Evolutionary conservation across 2,329 filamentous ascomycete genomes (phyloP).

Genomic region (Chrysosporium queenslandicum): DNA sequence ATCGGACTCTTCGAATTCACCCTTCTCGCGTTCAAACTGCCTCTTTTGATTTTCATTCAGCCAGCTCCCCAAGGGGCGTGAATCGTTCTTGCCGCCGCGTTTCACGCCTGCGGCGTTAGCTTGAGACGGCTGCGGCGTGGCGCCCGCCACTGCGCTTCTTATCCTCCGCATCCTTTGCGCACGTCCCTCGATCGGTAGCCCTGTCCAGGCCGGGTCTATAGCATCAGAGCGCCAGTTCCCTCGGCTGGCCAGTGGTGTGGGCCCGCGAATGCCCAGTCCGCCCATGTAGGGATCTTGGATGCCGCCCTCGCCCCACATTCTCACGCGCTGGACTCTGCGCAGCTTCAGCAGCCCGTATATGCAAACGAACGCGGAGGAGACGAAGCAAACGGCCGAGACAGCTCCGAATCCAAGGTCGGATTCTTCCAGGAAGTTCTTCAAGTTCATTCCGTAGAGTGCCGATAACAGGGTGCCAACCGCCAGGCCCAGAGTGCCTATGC

Average conservation of each 20-base stretch:
- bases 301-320: conserved; percentile 63
- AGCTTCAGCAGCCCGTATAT: conserved; percentile 75
- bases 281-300: conserved; percentile 16
- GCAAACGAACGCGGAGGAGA: conserved; percentile 68
- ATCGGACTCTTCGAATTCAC: neutral
- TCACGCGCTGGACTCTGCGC: conserved; percentile 74
- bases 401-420: conserved; percentile 73
- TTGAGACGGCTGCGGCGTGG: neutral
- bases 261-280: conserved; percentile 9
- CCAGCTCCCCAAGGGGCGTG: neutral
- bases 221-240: conserved; percentile 16
- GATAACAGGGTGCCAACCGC: conserved; percentile 91
- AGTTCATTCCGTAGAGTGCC: conserved; percentile 99
- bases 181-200: conserved; percentile 12
- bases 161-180: conserved; percentile 10
- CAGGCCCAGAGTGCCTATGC: conserved; percentile 86
- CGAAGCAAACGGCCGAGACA: conserved; percentile 59
- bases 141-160: conserved; percentile 7
- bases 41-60: neutral
- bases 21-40: neutral
- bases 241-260: conserved; percentile 1
- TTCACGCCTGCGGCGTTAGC: neutral
- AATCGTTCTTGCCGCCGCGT: neutral
- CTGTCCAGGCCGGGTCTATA: conserved; percentile 12
- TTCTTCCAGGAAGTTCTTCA: conserved; percentile 97